phyloP scores from a whole-genome alignment of 768 basidiomycete species.

The Leccinum variicolor region DNA sequence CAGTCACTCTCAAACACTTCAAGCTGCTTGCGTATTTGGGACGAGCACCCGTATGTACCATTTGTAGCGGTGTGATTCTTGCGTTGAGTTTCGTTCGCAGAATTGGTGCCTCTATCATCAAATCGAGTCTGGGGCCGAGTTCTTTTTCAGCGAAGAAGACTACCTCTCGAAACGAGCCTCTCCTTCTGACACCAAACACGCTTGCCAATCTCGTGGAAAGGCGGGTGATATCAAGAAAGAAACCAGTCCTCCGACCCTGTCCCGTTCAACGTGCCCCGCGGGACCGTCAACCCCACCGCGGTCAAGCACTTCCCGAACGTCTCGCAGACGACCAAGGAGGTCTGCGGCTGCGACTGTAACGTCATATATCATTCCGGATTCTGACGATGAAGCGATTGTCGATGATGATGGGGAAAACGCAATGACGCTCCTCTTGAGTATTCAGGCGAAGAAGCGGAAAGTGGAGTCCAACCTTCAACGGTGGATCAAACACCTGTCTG shows the following conservation, averaged over 20 bases:
- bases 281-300: slow-evolving; percentile 14
- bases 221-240: slow-evolving; percentile 41
- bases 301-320: slow-evolving; percentile 17
- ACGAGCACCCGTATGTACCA: slow-evolving; percentile 49
- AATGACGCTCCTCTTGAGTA: slow-evolving; percentile 27
- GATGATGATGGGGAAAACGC: slow-evolving; percentile 36
- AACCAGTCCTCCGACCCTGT: slow-evolving; percentile 28
- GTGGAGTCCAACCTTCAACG: slow-evolving; percentile 49
- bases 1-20: slow-evolving; percentile 75
- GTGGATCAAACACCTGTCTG: slow-evolving; percentile 67
- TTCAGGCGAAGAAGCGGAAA: slow-evolving; percentile 35
- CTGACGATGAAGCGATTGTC: slow-evolving; percentile 61
- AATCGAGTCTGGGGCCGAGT: slow-evolving; percentile 64
- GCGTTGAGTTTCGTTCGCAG: slow-evolving; percentile 30
- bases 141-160: slow-evolving; percentile 68
- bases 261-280: slow-evolving; percentile 20
- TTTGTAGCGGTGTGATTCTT: neutral
- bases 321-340: slow-evolving; percentile 58
- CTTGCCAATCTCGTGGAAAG: slow-evolving; percentile 25
- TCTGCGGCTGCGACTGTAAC: slow-evolving; percentile 47
- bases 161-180: slow-evolving; percentile 45
- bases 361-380: slow-evolving; percentile 67
- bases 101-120: slow-evolving; percentile 53
- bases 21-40: slow-evolving; percentile 68
- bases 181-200: slow-evolving; percentile 20